Evolutionary conservation across 208 protist species (phyloP), one percentile per base, ranked within the genome.

Genomic region (Leishmania braziliensis): DNA sequence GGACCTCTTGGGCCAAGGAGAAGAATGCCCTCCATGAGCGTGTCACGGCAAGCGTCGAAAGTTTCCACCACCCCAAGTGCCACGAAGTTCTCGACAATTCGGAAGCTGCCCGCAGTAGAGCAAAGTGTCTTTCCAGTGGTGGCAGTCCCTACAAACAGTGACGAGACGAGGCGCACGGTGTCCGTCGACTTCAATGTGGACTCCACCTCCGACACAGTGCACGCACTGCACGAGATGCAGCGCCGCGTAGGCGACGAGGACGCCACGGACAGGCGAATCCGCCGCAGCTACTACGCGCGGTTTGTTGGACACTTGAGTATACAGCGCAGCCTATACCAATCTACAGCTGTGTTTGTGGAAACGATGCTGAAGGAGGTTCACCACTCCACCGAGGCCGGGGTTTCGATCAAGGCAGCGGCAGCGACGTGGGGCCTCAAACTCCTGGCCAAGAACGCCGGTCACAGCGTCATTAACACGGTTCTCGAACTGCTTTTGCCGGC

Each of bases 371-470:
- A 80, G 14, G 90, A 94, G 78, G 65, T 95, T 33, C 72, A 87
- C 14, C 71, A 80, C 10, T 75, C 79, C 48, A 76, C 88, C 23
- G 85, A 82, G 20, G 75, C 83, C 51, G 82, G 84, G 9, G 63
- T 79, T 48, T 88, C 90, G 12, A 89, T 82, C 3, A 85, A 79
- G 29, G 92, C 92, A 1, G 89, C 88, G 5, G 85, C 86, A 16
- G 94, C 90, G 39, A 91, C 92, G 58, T 97, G 94, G 94, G 90
- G 88, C 0, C 86, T 97, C 62, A 86, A 88, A 69, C 79, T 97
- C 8, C 83, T 97, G 5, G 75, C 90, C 33, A 81, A 77, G 14
- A 72, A 88, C 71, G 75, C 81, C 14, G 65, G 60, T 36, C 80
- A 82, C 36, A 77, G 66, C 16, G 84, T 81, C 23, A 74, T 97